phyloP scores from a whole-genome alignment of 2,329 filamentous ascomycete genomes.

The Pseudogymnoascus sp. region DNA sequence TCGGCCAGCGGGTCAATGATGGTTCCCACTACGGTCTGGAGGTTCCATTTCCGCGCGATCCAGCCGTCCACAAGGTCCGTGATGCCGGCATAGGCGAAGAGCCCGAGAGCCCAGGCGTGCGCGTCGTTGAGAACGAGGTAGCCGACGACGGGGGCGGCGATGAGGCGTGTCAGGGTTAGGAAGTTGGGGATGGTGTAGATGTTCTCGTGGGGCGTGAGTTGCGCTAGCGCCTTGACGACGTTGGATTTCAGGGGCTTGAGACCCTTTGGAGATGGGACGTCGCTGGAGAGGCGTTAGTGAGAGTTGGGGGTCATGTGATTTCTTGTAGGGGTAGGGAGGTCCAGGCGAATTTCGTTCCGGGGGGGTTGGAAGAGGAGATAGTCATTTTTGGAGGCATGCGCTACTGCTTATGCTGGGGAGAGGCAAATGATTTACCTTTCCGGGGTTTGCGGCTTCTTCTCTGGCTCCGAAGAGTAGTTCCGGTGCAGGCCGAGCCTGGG shows the following conservation, averaged over 20 bases:
- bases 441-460: neutral
- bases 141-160: constrained; percentile 76
- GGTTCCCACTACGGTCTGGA: constrained; percentile 88
- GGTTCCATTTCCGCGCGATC: constrained; percentile 80
- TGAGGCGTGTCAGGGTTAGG: constrained; percentile 77
- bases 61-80: constrained; percentile 91
- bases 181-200: constrained; percentile 97
- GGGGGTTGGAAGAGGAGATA: neutral
- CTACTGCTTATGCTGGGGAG: neutral
- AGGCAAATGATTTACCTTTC: neutral
- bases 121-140: constrained; percentile 82
- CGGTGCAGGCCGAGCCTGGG: neutral
- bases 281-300: neutral
- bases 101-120: constrained; percentile 66
- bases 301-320: neutral
- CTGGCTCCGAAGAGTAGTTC: constrained; percentile 3
- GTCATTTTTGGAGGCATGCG: neutral
- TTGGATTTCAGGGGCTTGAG: constrained; percentile 1
- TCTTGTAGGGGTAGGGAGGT: neutral
- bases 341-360: neutral
- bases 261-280: neutral
- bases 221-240: constrained; percentile 23
- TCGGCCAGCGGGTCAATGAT: constrained; percentile 96
- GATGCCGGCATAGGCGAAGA: constrained; percentile 89
- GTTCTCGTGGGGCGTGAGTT: constrained; percentile 60